Evolutionary conservation across 805 yeast species (phyloP).

Genomic region (Starmerella tilneyi): DNA sequence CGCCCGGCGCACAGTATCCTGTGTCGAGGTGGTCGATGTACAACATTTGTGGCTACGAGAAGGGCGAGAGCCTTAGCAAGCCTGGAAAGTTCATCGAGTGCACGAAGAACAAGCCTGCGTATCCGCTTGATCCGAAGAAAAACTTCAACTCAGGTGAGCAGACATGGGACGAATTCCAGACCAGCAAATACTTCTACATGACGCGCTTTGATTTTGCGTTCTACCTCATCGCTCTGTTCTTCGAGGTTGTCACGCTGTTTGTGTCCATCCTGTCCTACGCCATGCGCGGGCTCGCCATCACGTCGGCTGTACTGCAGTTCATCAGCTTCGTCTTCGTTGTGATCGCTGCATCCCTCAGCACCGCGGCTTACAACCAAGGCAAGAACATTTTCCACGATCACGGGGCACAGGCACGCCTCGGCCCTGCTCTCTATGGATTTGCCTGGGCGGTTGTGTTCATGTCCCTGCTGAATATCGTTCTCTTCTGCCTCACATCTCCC

Average conservation of each 20-base stretch:
- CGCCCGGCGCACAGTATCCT: conserved; percentile 34
- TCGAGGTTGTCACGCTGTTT: conserved; percentile 42
- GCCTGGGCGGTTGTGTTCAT: conserved; percentile 48
- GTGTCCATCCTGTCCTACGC: conserved; percentile 25
- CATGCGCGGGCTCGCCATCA: conserved; percentile 25
- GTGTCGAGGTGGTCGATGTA: conserved; percentile 75
- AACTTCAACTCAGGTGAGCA: conserved; percentile 50
- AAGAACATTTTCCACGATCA: conserved; percentile 52
- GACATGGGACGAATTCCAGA: conserved; percentile 47
- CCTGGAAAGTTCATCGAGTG: conserved; percentile 44
- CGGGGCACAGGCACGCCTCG: conserved; percentile 29
- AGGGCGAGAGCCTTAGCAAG: conserved; percentile 37
- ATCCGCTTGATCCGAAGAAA: conserved; percentile 70
- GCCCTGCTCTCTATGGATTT: conserved; percentile 41
- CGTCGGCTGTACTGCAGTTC: conserved; percentile 25
- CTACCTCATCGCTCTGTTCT: conserved; percentile 47
- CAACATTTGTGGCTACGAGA: conserved; percentile 45
- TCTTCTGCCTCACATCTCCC: conserved; percentile 53
- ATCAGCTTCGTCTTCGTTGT: conserved; percentile 27
- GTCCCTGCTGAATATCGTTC: conserved; percentile 27
- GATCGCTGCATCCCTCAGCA: conserved; percentile 59
- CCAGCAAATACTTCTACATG: conserved; percentile 51
- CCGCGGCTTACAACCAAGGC: conserved; percentile 71
- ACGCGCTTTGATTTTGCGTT: conserved; percentile 62
- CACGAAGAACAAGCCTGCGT: conserved; percentile 54